Base-by-base conservation (phyloP, 441 rosid species). In the Lepidium campestre region DNA sequence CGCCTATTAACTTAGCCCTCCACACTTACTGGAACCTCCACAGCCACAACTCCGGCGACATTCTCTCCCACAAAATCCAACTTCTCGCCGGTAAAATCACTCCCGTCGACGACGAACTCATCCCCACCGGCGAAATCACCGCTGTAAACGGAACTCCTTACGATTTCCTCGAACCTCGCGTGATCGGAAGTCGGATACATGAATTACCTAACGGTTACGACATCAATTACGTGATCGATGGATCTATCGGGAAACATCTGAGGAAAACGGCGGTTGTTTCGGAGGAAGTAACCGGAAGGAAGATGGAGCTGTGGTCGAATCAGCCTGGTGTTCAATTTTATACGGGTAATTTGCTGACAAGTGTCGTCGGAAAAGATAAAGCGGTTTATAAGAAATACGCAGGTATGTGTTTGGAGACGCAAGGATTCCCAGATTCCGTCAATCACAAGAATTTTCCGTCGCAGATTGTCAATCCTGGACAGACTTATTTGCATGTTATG, bases 21-120 rank as follows among this genome's bases (percentile, higher is more conserved):
- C 98, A 91, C 68, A 78, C 86, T 2, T 89, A 89, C 58, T 89
- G 95, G 90, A 89, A 92, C 69, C 95, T 89, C 18, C 81, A 68
- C 8, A 79, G 93, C 22, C 95, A 89, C 62, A 64, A 42, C 63
- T 83, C 85, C 39, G 90, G 95, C 4, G 68, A 76, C 55, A 81
- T 89, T 39, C 80, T 92, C 20, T 75, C 82, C 10, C 91, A 87
- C 76, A 72, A 65, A 1, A 68, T 89, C 72, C 85, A 89, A 41
- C 74, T 89, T 15, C 71, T 80, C 10, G 88, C 82, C 22, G 77
- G 77, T 0, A 20, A 63, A 9, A 73, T 83, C 67, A 87, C 93
- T 37, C 96, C 95, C 1, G 91, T 91, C 6, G 83, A 87, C 52
- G 59, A 77, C 2, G 41, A 80, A 10, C 95, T 87, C 68, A 87